Percentiles rank a stretch among this genome's conserved stretches.
Evolutionary conservation across 305 asterid species (phyloP).

Genomic region (Fraxinus nigra): DNA sequence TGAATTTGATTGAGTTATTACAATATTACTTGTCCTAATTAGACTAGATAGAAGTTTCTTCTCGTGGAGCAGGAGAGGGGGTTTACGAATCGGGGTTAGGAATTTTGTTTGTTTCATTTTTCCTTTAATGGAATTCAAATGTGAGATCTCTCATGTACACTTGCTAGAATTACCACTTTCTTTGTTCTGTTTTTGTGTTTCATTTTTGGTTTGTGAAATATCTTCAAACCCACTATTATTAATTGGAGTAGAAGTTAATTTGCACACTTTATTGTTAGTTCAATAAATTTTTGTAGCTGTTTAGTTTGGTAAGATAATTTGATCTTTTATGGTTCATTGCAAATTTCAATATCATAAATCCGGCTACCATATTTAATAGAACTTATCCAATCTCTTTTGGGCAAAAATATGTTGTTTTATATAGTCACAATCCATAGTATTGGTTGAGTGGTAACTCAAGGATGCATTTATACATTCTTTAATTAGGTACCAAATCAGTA

Average conservation of each 20-base stretch:
- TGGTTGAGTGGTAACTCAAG: background rate
- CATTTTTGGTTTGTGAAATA: background rate
- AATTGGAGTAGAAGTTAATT: background rate
- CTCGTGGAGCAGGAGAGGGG: too few species aligned
- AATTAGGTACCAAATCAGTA: too few species aligned
- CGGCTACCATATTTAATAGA: background rate
- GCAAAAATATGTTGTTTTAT: background rate
- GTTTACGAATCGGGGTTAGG: too few species aligned
- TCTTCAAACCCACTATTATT: background rate
- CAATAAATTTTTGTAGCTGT: background rate
- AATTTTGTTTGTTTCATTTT: too few species aligned
- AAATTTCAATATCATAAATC: background rate
- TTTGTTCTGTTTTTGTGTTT: background rate
- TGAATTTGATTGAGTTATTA: background rate
- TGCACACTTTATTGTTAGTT: background rate
- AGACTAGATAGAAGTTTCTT: background rate
- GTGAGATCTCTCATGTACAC: too few species aligned
- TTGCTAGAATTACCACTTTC: too few species aligned
- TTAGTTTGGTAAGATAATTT: background rate
- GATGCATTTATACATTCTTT: background rate
- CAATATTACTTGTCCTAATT: background rate
- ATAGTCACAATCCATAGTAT: background rate
- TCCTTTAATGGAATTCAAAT: too few species aligned
- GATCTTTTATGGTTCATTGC: background rate
- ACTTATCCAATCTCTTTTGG: background rate